Conservation (phyloP, 225 moss, liverwort and hornwort species). For the Antitrichia curtipendula region DNA sequence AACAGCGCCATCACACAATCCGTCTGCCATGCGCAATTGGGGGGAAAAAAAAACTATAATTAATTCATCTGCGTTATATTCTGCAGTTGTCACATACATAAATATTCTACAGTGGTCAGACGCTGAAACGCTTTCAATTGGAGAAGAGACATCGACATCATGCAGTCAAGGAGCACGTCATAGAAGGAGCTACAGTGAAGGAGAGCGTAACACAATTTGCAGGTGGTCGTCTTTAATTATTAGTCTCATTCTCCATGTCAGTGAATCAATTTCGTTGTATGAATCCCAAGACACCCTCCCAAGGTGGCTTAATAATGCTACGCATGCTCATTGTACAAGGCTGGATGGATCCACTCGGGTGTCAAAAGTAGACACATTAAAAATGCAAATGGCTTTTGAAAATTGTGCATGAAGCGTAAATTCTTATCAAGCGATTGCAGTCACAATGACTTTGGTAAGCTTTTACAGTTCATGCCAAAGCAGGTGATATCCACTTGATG, state of each 20-base stretch:
- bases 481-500: neutral
- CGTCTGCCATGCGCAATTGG: slow-evolving; percentile 7
- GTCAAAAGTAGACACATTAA: neutral
- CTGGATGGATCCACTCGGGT: neutral
- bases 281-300: neutral
- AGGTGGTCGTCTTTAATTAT: neutral
- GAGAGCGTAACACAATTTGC: neutral
- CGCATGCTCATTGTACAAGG: neutral
- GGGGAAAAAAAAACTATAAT: neutral
- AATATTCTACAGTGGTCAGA: neutral
- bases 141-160: neutral
- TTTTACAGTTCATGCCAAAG: neutral
- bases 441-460: neutral
- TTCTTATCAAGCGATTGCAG: neutral
- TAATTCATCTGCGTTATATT: neutral
- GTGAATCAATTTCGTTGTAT: neutral
- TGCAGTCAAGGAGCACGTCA: neutral
- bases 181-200: neutral
- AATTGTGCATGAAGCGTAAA: neutral
- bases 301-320: neutral
- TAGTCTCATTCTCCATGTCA: neutral
- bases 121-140: neutral
- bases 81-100: neutral
- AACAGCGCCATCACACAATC: slow-evolving; percentile 18
- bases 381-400: neutral